Base-by-base conservation (phyloP, 129 eudicot genomes). In the Lonicera japonica region DNA sequence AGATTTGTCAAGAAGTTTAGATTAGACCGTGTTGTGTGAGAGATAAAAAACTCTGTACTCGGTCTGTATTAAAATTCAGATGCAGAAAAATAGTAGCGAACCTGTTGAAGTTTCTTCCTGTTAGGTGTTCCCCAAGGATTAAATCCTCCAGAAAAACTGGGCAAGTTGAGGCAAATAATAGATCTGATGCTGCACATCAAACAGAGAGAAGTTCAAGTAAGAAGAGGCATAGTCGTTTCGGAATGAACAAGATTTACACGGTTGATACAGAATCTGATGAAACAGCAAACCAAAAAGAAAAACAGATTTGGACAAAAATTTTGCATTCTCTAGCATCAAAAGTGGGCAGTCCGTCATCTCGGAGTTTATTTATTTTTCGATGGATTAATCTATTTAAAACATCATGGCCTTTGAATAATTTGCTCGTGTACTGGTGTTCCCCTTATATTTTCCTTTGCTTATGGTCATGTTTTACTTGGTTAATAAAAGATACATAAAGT, bases 71-170 rank as follows among this genome's bases (percentile, higher is more conserved):
- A 6, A 16, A 53, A 66, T 50, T 25, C 50, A n/a, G 21, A 46
- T n/a, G n/a, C n/a, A n/a, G n/a, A n/a, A n/a, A n/a, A n/a, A n/a
- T n/a, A n/a, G n/a, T n/a, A 54, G 70, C 90, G 80, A 22, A 83
- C 91, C 79, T 53, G 60, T 25, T 75, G 83, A 40, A 56, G 53
- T 72, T 83, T 89, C 68, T 72, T 74, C 72, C 50, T 79, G 67
- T 79, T 73, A 51, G 97, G 97, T 39, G 70, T 68, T 59, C 97
- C 97, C 97, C 97, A 89, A 34, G 97, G 97, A 73, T 83, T 86
- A 50, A 86, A 82, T 64, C 97, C 97, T 56, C 97, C 97, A n/a
- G 97, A 89, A 73, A 89, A 89, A 66, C 97, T 89, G 46, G 97
- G 95, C 79, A 89, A 78, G 82, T 89, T 89, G 63, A 89, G 91